Conservation (phyloP, 805 yeast genomes). For the Candida tammaniensis region DNA sequence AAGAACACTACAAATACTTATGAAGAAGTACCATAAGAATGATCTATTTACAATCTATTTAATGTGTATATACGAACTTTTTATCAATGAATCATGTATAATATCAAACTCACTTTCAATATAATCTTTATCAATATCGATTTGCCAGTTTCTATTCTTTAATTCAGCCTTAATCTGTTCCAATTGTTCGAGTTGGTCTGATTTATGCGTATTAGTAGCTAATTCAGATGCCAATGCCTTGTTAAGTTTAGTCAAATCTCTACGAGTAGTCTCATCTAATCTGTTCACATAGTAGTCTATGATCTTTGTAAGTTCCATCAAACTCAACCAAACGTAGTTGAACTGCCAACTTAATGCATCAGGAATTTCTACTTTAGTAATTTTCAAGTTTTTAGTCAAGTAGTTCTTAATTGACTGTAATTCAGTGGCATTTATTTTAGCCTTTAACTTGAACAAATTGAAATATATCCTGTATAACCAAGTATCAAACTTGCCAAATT, state of each 20-base stretch:
- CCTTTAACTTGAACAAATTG: slow-evolving; percentile 21
- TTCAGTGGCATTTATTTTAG: slow-evolving; percentile 18
- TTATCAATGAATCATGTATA: slow-evolving; percentile 12
- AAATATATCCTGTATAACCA: slow-evolving; percentile 25
- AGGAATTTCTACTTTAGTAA: slow-evolving; percentile 23
- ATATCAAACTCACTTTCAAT: slow-evolving; percentile 10
- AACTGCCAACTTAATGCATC: neutral
- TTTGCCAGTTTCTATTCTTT: neutral
- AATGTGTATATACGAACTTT: slow-evolving; percentile 8
- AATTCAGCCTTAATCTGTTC: slow-evolving; percentile 7
- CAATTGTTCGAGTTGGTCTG: slow-evolving; percentile 12
- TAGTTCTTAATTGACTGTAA: slow-evolving; percentile 23
- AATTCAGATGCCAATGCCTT: slow-evolving; percentile 6
- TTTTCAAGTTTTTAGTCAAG: slow-evolving; percentile 29
- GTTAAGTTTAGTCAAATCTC: slow-evolving; percentile 10
- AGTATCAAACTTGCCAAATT: slow-evolving; percentile 18
- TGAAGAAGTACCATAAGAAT: neutral
- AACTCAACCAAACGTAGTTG: slow-evolving; percentile 10
- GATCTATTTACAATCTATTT: slow-evolving; percentile 5
- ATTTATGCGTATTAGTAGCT: slow-evolving; percentile 2
- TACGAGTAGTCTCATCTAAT: slow-evolving; percentile 6
- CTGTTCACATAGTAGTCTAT: slow-evolving; percentile 4
- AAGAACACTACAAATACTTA: neutral
- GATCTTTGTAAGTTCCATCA: slow-evolving; percentile 15
- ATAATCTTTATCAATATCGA: slow-evolving; percentile 5